A percentile compares a stretch with the other conserved stretches of the same genome.
Evolutionary conservation across 495 filamentous ascomycete species (phyloP).

Genomic region (Acidomyces sp.): DNA sequence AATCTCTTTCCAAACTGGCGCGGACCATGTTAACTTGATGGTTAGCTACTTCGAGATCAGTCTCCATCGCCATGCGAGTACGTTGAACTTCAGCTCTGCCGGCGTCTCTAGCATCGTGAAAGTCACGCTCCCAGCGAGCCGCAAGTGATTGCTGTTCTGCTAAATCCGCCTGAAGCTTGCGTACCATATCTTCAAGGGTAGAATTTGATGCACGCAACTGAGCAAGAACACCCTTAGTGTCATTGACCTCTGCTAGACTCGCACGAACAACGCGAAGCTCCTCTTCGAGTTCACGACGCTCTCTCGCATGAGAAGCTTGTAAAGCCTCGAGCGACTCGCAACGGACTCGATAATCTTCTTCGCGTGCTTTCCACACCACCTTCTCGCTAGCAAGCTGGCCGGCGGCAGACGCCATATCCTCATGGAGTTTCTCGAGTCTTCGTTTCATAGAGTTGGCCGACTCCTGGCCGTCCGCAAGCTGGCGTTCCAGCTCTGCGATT

Average conservation of each 20-base stretch:
- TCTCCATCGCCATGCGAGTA: slow-evolving; percentile 60
- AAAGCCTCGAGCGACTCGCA: slow-evolving; percentile 14
- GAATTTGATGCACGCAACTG: slow-evolving; percentile 42
- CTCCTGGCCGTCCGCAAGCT: slow-evolving; percentile 74
- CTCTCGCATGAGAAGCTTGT: slow-evolving; percentile 49
- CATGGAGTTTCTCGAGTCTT: slow-evolving; percentile 70
- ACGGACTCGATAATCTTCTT: slow-evolving; percentile 63
- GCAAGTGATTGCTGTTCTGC: slow-evolving; percentile 46
- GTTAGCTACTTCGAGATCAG: slow-evolving; percentile 67
- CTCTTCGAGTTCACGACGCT: slow-evolving; percentile 63
- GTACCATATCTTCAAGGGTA: slow-evolving; percentile 52
- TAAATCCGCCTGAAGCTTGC: slow-evolving; percentile 53
- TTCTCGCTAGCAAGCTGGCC: slow-evolving; percentile 68
- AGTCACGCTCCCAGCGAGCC: slow-evolving; percentile 66
- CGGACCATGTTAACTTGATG: slow-evolving; percentile 70
- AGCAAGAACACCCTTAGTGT: slow-evolving; percentile 39
- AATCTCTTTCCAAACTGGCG: slow-evolving; percentile 60
- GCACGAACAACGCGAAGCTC: slow-evolving; percentile 53
- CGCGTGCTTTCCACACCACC: slow-evolving; percentile 54
- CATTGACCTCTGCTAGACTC: slow-evolving; percentile 35
- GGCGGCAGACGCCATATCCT: slow-evolving; percentile 67
- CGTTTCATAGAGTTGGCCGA: slow-evolving; percentile 62
- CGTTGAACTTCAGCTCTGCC: slow-evolving; percentile 65
- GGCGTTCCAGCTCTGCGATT: slow-evolving; percentile 53
- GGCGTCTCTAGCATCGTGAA: slow-evolving; percentile 65